Evolutionary conservation across 2,329 filamentous ascomycete genomes (phyloP).

Genomic region (Orbilia oligospora): DNA sequence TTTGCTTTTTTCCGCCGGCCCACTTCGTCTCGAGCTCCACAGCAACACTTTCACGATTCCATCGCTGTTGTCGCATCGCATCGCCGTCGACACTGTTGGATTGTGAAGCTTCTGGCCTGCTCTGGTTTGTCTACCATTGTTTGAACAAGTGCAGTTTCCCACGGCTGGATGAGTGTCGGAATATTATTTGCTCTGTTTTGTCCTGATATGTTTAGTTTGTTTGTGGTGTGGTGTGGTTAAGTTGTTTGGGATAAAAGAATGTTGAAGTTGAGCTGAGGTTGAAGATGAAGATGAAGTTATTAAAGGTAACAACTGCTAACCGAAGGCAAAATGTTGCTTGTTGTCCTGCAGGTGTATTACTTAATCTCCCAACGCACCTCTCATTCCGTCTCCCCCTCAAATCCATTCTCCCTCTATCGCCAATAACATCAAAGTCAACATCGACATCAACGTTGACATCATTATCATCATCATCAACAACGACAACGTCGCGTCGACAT

Average conservation of each 20-base stretch:
- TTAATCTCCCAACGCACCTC: conserved; percentile 50
- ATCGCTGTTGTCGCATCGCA: conserved; percentile 20
- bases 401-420: conserved; percentile 33
- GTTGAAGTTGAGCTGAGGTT: background rate
- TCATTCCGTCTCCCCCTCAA: conserved; percentile 13
- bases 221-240: background rate
- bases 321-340: conserved; percentile 8
- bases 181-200: background rate
- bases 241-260: background rate
- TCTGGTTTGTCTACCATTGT: background rate
- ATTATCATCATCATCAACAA: conserved; percentile 19
- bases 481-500: conserved; percentile 11
- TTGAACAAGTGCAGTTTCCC: background rate
- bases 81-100: conserved; percentile 6
- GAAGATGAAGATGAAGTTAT: background rate
- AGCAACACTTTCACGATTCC: conserved; percentile 20
- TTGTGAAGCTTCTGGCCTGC: conserved; percentile 8
- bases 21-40: conserved; percentile 56
- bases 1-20: conserved; percentile 51
- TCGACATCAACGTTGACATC: conserved; percentile 13
- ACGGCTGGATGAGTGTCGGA: background rate
- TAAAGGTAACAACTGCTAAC: background rate
- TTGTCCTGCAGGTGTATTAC: conserved; percentile 40
- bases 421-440: conserved; percentile 2
- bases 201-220: background rate